A percentile compares a stretch with the other conserved stretches of the same genome.
Evolutionary conservation across 2,329 filamentous ascomycete genomes (phyloP).

Genomic region (Alternaria brassicicola): DNA sequence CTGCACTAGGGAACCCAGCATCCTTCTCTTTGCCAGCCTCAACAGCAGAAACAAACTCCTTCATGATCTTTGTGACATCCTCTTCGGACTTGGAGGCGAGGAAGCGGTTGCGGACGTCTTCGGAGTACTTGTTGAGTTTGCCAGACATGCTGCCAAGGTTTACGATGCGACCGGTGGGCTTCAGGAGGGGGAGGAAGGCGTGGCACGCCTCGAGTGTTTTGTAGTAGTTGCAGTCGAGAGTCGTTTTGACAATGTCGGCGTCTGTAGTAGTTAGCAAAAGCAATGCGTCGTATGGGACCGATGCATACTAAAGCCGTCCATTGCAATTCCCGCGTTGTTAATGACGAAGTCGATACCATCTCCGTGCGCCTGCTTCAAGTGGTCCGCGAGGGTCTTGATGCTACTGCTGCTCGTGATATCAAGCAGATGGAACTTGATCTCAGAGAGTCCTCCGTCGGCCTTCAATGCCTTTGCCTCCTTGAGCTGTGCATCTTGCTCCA

Average conservation of each 20-base stretch:
- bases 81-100: conserved; percentile 47
- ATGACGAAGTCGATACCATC: conserved; percentile 60
- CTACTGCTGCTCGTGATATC: conserved; percentile 57
- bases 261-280: conserved; percentile 36
- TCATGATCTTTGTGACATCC: conserved; percentile 57
- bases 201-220: conserved; percentile 56
- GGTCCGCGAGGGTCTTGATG: conserved; percentile 51
- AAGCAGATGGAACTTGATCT: conserved; percentile 56
- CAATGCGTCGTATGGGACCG: too few species aligned
- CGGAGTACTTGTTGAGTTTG: conserved; percentile 56
- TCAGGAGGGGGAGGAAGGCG: conserved; percentile 55
- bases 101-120: conserved; percentile 53
- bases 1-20: conserved; percentile 57
- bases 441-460: conserved; percentile 46
- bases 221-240: conserved; percentile 60
- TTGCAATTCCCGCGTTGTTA: conserved; percentile 60
- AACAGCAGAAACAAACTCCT: conserved; percentile 56
- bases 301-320: conserved; percentile 53
- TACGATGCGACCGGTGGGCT: conserved; percentile 52
- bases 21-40: conserved; percentile 54
- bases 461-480: conserved; percentile 55
- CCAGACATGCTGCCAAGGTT: conserved; percentile 58
- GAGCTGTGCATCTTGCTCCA: conserved; percentile 54
- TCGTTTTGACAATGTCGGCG: conserved; percentile 55
- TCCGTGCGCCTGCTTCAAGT: conserved; percentile 53